Evolutionary conservation across 495 filamentous ascomycete genomes (phyloP).

Genomic region (Talaromyces liani): DNA sequence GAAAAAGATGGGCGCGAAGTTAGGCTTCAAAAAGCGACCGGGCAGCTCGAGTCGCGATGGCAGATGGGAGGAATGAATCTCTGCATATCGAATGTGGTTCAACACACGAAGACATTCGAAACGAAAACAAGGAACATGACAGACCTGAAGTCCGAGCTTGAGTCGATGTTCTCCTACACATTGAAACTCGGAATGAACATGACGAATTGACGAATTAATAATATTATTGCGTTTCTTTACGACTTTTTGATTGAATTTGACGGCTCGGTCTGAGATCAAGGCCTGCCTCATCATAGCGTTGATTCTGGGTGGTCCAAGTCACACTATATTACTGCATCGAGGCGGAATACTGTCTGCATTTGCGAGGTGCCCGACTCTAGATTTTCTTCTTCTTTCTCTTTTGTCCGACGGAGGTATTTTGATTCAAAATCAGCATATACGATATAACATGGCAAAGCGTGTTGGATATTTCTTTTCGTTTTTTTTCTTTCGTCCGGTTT

Average conservation of each 20-base stretch:
- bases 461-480: not conserved
- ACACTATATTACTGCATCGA: not conserved
- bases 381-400: not conserved
- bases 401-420: not conserved
- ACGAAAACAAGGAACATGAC: not conserved
- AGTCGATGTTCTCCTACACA: not conserved
- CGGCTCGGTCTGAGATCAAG: not conserved
- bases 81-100: not conserved
- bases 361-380: not conserved
- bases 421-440: not conserved
- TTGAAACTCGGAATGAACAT: not conserved
- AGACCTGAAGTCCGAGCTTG: not conserved
- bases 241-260: not conserved
- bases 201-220: slow-evolving; percentile 2
- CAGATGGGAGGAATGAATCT: slow-evolving; percentile 7
- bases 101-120: not conserved
- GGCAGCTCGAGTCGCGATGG: slow-evolving; percentile 25
- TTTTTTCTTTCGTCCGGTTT: not conserved
- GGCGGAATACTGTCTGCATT: not conserved
- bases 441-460: not conserved
- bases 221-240: not conserved
- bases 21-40: slow-evolving; percentile 61
- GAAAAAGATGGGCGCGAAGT: slow-evolving; percentile 79
- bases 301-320: not conserved
- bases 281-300: not conserved